Conservation (phyloP, 257 asterid genomes). For the Rehmannia glutinosa region DNA sequence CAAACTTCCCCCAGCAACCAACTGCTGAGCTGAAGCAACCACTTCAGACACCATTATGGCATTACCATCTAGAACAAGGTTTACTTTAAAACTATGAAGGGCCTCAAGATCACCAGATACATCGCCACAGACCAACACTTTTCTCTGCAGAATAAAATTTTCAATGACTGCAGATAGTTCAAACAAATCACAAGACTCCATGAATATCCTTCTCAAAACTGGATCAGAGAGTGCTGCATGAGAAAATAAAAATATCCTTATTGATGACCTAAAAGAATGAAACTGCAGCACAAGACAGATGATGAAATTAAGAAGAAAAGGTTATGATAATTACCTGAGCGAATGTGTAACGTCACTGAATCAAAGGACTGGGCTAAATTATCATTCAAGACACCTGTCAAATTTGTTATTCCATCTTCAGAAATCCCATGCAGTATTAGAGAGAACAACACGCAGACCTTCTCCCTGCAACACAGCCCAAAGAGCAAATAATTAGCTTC, state of each 20-base stretch:
- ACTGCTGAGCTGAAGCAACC: slow-evolving; percentile 49
- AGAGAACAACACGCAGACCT: slow-evolving; percentile 61
- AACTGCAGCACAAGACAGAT: neutral
- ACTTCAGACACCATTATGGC: slow-evolving; percentile 33
- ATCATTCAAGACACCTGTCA: slow-evolving; percentile 24
- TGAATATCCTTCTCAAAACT: slow-evolving; percentile 38
- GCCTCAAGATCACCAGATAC: slow-evolving; percentile 29
- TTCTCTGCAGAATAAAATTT: slow-evolving; percentile 60
- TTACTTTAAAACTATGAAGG: slow-evolving; percentile 27
- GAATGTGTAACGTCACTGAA: slow-evolving; percentile 33
- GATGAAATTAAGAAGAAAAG: neutral
- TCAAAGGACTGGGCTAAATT: slow-evolving; percentile 37
- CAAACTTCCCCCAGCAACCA: slow-evolving; percentile 57
- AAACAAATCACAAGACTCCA: slow-evolving; percentile 45
- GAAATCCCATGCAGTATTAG: slow-evolving; percentile 48
- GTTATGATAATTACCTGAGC: slow-evolving; percentile 43
- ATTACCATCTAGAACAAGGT: slow-evolving; percentile 38
- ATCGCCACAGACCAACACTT: slow-evolving; percentile 38
- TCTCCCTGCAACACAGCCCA: slow-evolving; percentile 61
- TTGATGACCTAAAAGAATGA: neutral
- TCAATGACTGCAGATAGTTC: slow-evolving; percentile 58
- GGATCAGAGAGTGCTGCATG: slow-evolving; percentile 61
- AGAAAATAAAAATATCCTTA: slow-evolving; percentile 9
- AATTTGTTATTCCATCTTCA: slow-evolving; percentile 30
- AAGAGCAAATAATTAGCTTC: slow-evolving; percentile 14